Base-by-base conservation (phyloP, 306 rosid species). In the Malus orientalis region DNA sequence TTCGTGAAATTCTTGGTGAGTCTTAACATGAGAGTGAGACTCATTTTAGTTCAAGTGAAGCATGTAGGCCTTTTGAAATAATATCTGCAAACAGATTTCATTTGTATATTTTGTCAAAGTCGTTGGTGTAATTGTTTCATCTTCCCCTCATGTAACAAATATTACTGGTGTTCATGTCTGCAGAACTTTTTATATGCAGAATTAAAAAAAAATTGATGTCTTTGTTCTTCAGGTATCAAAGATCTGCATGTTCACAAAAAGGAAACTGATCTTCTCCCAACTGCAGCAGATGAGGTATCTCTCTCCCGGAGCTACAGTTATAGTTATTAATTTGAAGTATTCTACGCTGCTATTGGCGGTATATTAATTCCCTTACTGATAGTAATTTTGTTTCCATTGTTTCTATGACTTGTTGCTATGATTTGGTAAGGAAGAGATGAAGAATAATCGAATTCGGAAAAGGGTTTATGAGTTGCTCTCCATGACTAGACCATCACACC, bases 1-100 rank as follows among this genome's bases (percentile, higher is more conserved):
- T 95, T 16, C 97, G 97, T 61, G 99, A 92, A 88, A 72, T 95
- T 86, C 96, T 89, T 61, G 99, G 99, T 95, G 89, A 81, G 75
- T 81, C 49, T 74, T 62, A n/a, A 54, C 62, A 58, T 82, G 53
- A 71, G 45, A n/a, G 53, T 82, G 53, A 71, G 53, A 19, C 42
- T 20, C 13, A 44, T 59, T 74, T 45, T 23, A 70, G 11, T 69
- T 9, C 69, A 27, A 40, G 18, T 40, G 57, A 11, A 58, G 40
- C 4, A 15, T 22, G 57, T 54, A 20, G 25, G 44, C 36, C 27
- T 13, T 22, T 19, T 60, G 55, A 49, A 49, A 5, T 49, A 49
- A 49, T 61, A 25, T 27, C 67, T 29, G 38, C 67, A 29, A 6
- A 4, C 36, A 27, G 38, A 27, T 27, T 61, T 61, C 12, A 7